Evolutionary conservation across 148 eudicot genomes (phyloP), one percentile per base, ranked within the genome.

Genomic region (Chenopodium suecicum): DNA sequence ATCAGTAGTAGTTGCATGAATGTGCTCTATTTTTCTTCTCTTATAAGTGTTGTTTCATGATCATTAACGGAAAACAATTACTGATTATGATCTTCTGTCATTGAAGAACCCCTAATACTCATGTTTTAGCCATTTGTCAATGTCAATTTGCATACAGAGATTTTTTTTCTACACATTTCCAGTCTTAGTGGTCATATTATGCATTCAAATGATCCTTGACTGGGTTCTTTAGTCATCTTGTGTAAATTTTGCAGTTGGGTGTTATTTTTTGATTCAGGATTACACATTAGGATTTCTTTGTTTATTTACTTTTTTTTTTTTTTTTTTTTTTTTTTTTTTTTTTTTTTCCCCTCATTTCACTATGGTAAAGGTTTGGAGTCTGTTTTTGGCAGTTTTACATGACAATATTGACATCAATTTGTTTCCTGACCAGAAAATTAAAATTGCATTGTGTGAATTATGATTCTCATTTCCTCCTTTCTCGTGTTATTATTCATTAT

Each of bases 381-480:
- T 5, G 4, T 0, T 19, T 19, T 73, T 73, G 48, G 76, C 32
- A 27, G 13, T 47, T 79, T 58, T 17, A 41, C 27, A 70, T 14
- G 32, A 72, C 17, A 13, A 56, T 56, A 16, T 14, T 14, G 16
- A 17, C 16, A 4, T 12, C 16, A 56, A 9, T 25, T 58, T 27
- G 1, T 63, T 62, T 27, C 74, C 78, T 64, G 17, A 80, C 69
- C 46, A 19, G 62, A 1, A 46, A 71, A 2, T 71, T 17, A 0
- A 20, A 50, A 34, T 12, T 27, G 25, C 10, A 78, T 73, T 9
- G 37, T 20, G 31, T 70, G 17, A 11, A 20, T 82, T 32, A 17
- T 77, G 70, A 37, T 70, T 64, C 22, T 62, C 72, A 74, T 72
- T 37, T 22, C 44, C n/a, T 17, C 25, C 20, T 63, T 73, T 74